A percentile compares a stretch with the other conserved stretches of the same genome.
These are phyloP conservation scores for Inga leiocalycina DNA, from an alignment of 306 rosid genomes.

Conservation along the genomic window DNA sequence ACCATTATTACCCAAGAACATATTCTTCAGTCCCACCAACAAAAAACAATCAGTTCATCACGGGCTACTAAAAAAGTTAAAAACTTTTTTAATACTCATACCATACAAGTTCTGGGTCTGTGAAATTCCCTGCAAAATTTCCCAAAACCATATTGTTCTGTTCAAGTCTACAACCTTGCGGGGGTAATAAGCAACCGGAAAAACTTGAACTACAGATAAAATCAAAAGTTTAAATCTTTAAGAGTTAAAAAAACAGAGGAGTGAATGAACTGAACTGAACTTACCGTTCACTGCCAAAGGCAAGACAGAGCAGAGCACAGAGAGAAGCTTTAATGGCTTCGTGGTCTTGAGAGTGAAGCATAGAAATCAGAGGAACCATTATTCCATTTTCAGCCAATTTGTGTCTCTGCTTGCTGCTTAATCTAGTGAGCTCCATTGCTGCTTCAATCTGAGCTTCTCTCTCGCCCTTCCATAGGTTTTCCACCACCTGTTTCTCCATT, in stretches of 20 bases:
- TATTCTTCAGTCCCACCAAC: constrained; percentile 51
- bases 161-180: neutral
- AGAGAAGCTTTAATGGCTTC: constrained; percentile 76
- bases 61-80: constrained; percentile 36
- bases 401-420: constrained; percentile 59
- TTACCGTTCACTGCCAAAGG: constrained; percentile 87
- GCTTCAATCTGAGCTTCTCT: constrained; percentile 58
- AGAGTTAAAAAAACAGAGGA: constrained; percentile 1
- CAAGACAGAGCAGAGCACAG: constrained; percentile 68
- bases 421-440: constrained; percentile 55
- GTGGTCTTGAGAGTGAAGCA: constrained; percentile 64
- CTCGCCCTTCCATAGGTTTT: constrained; percentile 58
- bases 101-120: constrained; percentile 12
- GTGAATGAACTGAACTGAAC: constrained; percentile 45
- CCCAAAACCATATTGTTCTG: constrained; percentile 18
- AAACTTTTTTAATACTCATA: constrained; percentile 25
- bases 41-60: constrained; percentile 30
- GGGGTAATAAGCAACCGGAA: neutral
- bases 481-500: constrained; percentile 63
- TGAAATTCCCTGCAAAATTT: neutral
- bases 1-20: constrained; percentile 45
- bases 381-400: constrained; percentile 62
- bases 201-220: constrained; percentile 15
- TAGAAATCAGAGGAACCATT: constrained; percentile 63
- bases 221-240: neutral